These are phyloP conservation scores for Lolium perenne DNA, from an alignment of 176 grass and related monocot genomes.

Conservation along the genomic window DNA sequence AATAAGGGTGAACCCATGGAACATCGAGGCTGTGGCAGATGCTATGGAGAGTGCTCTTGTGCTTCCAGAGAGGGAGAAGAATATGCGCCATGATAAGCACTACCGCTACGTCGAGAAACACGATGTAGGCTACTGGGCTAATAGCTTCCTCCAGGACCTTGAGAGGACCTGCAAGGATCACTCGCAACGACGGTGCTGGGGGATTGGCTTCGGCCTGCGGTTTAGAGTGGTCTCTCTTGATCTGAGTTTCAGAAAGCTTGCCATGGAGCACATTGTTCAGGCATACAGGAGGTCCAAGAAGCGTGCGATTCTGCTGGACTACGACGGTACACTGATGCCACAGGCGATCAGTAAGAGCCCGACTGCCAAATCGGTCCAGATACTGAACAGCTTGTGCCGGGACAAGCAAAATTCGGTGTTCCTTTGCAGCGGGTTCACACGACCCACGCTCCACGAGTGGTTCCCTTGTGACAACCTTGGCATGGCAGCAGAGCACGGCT, in stretches of 20 bases:
- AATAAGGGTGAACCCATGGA: conserved; percentile 91
- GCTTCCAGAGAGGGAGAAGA: conserved; percentile 77
- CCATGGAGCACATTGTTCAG: conserved; percentile 83
- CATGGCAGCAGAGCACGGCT: conserved; percentile 87
- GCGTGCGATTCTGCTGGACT: conserved; percentile 77
- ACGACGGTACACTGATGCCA: conserved; percentile 93
- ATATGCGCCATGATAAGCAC: conserved; percentile 86
- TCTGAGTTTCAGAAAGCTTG: conserved; percentile 77
- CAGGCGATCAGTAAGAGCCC: conserved; percentile 80
- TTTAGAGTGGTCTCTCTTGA: conserved; percentile 91
- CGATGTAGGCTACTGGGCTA: conserved; percentile 82
- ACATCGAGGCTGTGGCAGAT: conserved; percentile 83
- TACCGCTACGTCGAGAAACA: conserved; percentile 82
- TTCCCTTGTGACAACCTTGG: conserved; percentile 82
- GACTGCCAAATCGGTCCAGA: conserved; percentile 55
- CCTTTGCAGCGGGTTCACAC: conserved; percentile 74
- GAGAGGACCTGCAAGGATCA: conserved; percentile 77
- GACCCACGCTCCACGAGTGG: conserved; percentile 60
- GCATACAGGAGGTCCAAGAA: conserved; percentile 70
- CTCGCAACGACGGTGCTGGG: conserved; percentile 62
- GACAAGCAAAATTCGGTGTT: conserved; percentile 75
- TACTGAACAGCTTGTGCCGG: conserved; percentile 69
- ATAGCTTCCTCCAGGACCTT: conserved; percentile 80
- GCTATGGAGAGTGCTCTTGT: conserved; percentile 79
- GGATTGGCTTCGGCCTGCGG: conserved; percentile 79